phyloP scores from a whole-genome alignment of 352 stramenopile species.

The Phytophthora constricta region DNA sequence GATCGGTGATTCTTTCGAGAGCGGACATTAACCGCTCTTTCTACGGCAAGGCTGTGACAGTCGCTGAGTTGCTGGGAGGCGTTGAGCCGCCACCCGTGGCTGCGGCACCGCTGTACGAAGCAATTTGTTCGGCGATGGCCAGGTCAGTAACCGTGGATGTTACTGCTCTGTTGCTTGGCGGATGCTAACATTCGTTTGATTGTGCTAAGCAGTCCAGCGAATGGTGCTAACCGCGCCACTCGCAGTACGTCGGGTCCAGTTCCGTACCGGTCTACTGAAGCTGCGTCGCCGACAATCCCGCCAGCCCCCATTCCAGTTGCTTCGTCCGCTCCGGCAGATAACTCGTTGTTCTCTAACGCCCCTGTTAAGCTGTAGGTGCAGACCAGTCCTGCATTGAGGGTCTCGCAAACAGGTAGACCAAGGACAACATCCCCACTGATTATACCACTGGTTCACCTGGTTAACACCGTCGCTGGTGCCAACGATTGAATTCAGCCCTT shows the following conservation, averaged over 20 bases:
- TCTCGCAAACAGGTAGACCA: constrained; percentile 6
- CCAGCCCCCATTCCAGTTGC: constrained; percentile 15
- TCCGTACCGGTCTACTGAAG: constrained; percentile 8
- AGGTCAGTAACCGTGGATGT: constrained; percentile 47
- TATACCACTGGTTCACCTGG: constrained; percentile 12
- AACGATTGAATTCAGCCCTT: constrained; percentile 24
- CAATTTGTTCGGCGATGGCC: constrained; percentile 66
- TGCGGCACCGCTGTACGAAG: constrained; percentile 86
- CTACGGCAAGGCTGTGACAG: constrained; percentile 84
- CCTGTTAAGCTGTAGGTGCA: constrained; percentile 50
- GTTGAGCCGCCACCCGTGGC: constrained; percentile 82
- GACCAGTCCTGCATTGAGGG: background rate
- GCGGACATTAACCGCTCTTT: constrained; percentile 93
- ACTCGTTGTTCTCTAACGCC: constrained; percentile 43
- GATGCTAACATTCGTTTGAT: background rate
- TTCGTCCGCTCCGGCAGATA: constrained; percentile 26
- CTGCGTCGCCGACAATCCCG: background rate
- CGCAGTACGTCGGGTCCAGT: constrained; percentile 24
- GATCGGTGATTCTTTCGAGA: constrained; percentile 89
- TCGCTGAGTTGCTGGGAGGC: constrained; percentile 77
- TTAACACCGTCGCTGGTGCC: background rate
- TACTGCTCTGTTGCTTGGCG: background rate
- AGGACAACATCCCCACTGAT: background rate
- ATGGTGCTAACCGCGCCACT: constrained; percentile 59
- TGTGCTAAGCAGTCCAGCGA: constrained; percentile 54